Conservation (phyloP, 2,329 filamentous ascomycete species). For the Myriosclerotinia scirpicola region DNA sequence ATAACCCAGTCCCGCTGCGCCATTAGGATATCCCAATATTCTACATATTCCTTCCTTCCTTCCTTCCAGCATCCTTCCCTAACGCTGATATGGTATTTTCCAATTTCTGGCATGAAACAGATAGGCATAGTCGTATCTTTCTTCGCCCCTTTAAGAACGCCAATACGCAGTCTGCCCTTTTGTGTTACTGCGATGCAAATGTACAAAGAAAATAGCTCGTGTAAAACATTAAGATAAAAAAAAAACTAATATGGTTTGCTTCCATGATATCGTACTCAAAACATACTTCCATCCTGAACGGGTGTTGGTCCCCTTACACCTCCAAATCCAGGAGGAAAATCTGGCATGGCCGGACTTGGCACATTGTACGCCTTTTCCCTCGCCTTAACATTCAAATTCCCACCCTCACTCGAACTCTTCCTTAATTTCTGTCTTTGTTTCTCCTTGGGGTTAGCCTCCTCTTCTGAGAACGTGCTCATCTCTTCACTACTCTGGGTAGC, state of each 20-base stretch:
- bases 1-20: slow-evolving; percentile 36
- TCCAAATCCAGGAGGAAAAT: slow-evolving; percentile 23
- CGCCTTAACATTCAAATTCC: slow-evolving; percentile 37
- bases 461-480: slow-evolving; percentile 41
- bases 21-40: slow-evolving; percentile 27
- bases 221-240: slow-evolving; percentile 36
- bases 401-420: slow-evolving; percentile 40
- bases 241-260: slow-evolving; percentile 25
- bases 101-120: slow-evolving; percentile 14
- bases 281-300: slow-evolving; percentile 37
- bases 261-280: slow-evolving; percentile 29
- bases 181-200: slow-evolving; percentile 30
- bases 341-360: slow-evolving; percentile 38
- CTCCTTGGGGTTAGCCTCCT: slow-evolving; percentile 34
- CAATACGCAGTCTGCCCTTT: slow-evolving; percentile 32
- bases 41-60: slow-evolving; percentile 18
- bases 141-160: slow-evolving; percentile 28
- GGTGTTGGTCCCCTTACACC: not conserved
- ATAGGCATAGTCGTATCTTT: not conserved
- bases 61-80: slow-evolving; percentile 1
- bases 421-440: slow-evolving; percentile 33
- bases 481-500: slow-evolving; percentile 39
- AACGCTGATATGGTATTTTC: slow-evolving; percentile 11
- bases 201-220: slow-evolving; percentile 32
- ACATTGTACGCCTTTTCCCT: slow-evolving; percentile 32